Conservation (phyloP, 2,329 filamentous ascomycete genomes). For the Neoarthrinium moseri region DNA sequence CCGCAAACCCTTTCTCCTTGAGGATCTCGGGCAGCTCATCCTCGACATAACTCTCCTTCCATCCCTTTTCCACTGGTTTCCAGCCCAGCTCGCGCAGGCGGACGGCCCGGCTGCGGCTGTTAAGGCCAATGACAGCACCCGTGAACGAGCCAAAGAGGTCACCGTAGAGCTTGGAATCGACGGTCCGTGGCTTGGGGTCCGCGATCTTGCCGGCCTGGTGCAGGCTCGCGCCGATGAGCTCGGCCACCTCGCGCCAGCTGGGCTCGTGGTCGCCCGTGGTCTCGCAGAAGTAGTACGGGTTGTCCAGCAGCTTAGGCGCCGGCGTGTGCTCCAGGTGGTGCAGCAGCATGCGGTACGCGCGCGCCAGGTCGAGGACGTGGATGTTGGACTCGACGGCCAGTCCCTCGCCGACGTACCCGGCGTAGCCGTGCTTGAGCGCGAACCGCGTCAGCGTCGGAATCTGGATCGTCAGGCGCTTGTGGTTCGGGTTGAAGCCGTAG, state of each 20-base stretch:
- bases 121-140: slow-evolving; percentile 35
- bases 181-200: slow-evolving; percentile 31
- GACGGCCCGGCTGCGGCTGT: slow-evolving; percentile 40
- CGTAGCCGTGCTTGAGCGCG: slow-evolving; percentile 45
- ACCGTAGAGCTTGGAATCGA: slow-evolving; percentile 33
- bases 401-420: slow-evolving; percentile 42
- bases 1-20: slow-evolving; percentile 21
- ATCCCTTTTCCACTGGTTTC: slow-evolving; percentile 41
- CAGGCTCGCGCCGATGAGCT: slow-evolving; percentile 34
- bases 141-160: slow-evolving; percentile 39
- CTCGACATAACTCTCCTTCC: slow-evolving; percentile 33
- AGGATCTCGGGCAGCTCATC: slow-evolving; percentile 41
- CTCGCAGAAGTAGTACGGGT: slow-evolving; percentile 51
- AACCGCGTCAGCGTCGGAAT: slow-evolving; percentile 45
- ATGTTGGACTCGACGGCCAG: slow-evolving; percentile 38
- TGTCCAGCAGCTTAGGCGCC: slow-evolving; percentile 30
- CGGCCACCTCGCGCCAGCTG: slow-evolving; percentile 39
- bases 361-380: slow-evolving; percentile 46
- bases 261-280: slow-evolving; percentile 35
- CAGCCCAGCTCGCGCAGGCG: slow-evolving; percentile 43
- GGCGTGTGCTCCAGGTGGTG: slow-evolving; percentile 38
- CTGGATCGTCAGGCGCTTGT: slow-evolving; percentile 43
- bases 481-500: slow-evolving; percentile 42
- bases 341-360: slow-evolving; percentile 42
- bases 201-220: slow-evolving; percentile 34